phyloP scores from a whole-genome alignment of 768 basidiomycete species.

The Rhodotorula babjevae region DNA sequence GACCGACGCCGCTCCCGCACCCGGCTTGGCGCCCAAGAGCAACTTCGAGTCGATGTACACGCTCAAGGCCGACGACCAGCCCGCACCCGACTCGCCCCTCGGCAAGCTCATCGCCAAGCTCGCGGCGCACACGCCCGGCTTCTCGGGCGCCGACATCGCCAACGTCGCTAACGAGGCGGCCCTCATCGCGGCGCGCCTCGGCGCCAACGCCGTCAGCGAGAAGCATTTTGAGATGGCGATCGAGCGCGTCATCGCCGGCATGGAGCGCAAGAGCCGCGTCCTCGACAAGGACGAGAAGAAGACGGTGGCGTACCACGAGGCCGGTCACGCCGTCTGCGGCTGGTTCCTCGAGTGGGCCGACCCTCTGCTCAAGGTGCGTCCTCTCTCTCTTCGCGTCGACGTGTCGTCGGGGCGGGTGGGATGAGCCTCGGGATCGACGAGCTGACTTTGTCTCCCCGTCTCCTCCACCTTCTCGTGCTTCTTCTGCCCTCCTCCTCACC shows the following conservation, averaged over 20 bases:
- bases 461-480: no score
- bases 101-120: slow-evolving; percentile 76
- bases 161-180: slow-evolving; percentile 99
- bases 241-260: slow-evolving; percentile 92
- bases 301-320: slow-evolving; percentile 98
- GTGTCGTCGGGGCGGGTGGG: no score
- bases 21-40: neutral
- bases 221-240: slow-evolving; percentile 94
- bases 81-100: slow-evolving; percentile 50
- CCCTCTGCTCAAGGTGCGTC: slow-evolving; percentile 80
- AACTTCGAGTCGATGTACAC: slow-evolving; percentile 41
- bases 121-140: slow-evolving; percentile 92
- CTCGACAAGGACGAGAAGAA: slow-evolving; percentile 94
- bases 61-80: slow-evolving; percentile 35
- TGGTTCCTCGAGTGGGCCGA: slow-evolving; percentile 99
- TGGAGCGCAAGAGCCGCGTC: slow-evolving; percentile 92
- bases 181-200: slow-evolving; percentile 81
- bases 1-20: neutral
- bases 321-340: slow-evolving; percentile 94
- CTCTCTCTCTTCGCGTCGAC: no score
- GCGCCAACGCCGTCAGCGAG: slow-evolving; percentile 70
- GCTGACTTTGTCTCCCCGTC: slow-evolving; percentile 48
- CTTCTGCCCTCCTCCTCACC: neutral
- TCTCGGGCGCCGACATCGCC: slow-evolving; percentile 97
- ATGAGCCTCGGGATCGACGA: no score